A percentile compares a stretch with the other conserved stretches of the same genome.
phyloP scores from a whole-genome alignment of 2,329 filamentous ascomycete species.

The Colletotrichum aenigma region DNA sequence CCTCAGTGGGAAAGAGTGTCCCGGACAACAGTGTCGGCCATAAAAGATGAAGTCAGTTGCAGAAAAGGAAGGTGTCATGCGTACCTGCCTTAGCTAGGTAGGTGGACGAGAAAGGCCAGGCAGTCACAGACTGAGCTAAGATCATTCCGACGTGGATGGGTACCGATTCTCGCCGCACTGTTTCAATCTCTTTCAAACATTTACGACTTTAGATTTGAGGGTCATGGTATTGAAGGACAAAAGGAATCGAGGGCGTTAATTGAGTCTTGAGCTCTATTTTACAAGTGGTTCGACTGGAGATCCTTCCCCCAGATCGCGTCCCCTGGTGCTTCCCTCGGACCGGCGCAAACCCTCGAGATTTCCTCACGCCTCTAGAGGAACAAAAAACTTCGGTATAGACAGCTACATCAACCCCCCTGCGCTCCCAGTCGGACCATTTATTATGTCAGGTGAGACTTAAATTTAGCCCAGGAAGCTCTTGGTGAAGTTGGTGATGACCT shows the following conservation, averaged over 20 bases:
- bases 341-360: slow-evolving; percentile 47
- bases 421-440: slow-evolving; percentile 28
- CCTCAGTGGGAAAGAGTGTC: not conserved
- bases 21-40: too few species aligned
- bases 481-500: slow-evolving; percentile 80
- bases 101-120: too few species aligned
- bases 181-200: not conserved
- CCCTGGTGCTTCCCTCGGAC: slow-evolving; percentile 43
- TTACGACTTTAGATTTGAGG: not conserved
- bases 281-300: slow-evolving; percentile 60
- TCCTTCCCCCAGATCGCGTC: slow-evolving; percentile 36
- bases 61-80: too few species aligned
- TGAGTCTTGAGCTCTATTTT: slow-evolving; percentile 68
- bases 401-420: slow-evolving; percentile 39
- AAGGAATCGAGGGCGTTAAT: slow-evolving; percentile 66
- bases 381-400: slow-evolving; percentile 56
- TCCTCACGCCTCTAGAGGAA: slow-evolving; percentile 51
- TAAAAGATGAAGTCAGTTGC: too few species aligned
- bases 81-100: too few species aligned
- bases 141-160: too few species aligned
- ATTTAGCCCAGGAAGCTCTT: slow-evolving; percentile 82
- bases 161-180: not conserved
- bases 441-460: slow-evolving; percentile 33
- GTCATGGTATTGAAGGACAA: slow-evolving; percentile 44
- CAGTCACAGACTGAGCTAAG: too few species aligned